A percentile compares a stretch with the other conserved stretches of the same genome.
phyloP scores from a whole-genome alignment of 2,329 filamentous ascomycete genomes.

The Beauveria sp. region DNA sequence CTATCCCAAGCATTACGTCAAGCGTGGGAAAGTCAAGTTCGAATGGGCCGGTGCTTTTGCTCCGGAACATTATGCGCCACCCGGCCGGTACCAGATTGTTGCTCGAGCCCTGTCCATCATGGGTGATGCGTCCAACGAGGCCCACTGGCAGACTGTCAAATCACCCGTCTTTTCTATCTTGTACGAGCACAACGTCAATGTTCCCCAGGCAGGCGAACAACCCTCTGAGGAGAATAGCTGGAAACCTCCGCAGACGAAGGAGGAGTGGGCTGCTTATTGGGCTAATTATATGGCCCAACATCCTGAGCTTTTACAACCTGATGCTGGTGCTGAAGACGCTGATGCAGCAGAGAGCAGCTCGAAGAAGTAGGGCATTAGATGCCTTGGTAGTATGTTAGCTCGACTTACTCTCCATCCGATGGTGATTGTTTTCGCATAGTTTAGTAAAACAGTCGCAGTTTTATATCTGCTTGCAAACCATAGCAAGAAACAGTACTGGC shows the following conservation, averaged over 20 bases:
- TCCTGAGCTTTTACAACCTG: background rate
- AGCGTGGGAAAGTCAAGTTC: background rate
- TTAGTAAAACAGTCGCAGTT: background rate
- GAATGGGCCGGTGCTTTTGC: conserved; percentile 3
- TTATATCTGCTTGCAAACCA: background rate
- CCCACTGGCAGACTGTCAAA: background rate
- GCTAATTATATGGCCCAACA: background rate
- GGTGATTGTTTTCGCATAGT: background rate
- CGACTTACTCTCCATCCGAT: background rate
- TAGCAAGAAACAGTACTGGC: background rate
- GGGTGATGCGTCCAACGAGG: background rate
- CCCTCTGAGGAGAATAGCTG: background rate
- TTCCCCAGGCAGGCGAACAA: background rate
- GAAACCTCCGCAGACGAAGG: background rate
- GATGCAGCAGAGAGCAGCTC: background rate
- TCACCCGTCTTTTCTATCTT: background rate
- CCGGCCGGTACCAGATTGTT: conserved; percentile 10
- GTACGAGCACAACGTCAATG: background rate
- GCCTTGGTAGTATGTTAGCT: background rate
- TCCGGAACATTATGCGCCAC: conserved; percentile 1
- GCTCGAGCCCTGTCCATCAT: conserved; percentile 6
- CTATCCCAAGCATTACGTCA: background rate
- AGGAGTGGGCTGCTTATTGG: background rate
- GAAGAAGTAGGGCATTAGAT: background rate
- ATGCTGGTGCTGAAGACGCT: background rate